phyloP scores from a whole-genome alignment of 164 flowering plant genomes.

The Santalum album region DNA sequence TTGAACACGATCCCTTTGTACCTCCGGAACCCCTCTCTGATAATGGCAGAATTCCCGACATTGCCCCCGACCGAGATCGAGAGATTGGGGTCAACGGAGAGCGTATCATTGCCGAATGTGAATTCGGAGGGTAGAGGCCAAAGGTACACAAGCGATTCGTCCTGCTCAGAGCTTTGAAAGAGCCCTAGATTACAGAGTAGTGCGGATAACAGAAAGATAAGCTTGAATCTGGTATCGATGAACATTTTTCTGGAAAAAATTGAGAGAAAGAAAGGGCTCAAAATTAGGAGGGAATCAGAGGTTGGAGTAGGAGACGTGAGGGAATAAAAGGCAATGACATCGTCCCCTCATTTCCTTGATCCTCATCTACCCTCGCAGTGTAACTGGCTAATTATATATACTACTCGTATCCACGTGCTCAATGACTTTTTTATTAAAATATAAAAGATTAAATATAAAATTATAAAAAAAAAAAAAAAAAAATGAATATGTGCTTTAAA shows the following conservation, averaged over 20 bases:
- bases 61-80: conserved; percentile 34
- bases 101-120: conserved; percentile 46
- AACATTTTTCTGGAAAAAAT: neutral
- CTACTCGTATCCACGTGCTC: no score
- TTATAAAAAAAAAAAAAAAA: no score
- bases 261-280: neutral
- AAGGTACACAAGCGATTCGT: conserved; percentile 38
- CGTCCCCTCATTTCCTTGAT: no score
- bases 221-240: neutral
- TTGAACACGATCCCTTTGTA: conserved; percentile 52
- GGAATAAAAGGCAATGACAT: no score
- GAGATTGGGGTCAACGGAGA: conserved; percentile 67
- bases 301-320: neutral
- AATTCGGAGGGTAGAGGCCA: conserved; percentile 79
- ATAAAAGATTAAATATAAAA: no score
- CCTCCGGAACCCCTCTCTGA: conserved; percentile 57
- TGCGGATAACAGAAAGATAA: neutral
- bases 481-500: no score
- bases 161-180: conserved; percentile 12
- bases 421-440: no score
- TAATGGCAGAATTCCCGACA: conserved; percentile 44
- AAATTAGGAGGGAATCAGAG: neutral
- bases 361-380: no score
- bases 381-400: no score
- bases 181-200: neutral